Conservation (phyloP, 257 asterid genomes). For the Scutellaria barbata region DNA sequence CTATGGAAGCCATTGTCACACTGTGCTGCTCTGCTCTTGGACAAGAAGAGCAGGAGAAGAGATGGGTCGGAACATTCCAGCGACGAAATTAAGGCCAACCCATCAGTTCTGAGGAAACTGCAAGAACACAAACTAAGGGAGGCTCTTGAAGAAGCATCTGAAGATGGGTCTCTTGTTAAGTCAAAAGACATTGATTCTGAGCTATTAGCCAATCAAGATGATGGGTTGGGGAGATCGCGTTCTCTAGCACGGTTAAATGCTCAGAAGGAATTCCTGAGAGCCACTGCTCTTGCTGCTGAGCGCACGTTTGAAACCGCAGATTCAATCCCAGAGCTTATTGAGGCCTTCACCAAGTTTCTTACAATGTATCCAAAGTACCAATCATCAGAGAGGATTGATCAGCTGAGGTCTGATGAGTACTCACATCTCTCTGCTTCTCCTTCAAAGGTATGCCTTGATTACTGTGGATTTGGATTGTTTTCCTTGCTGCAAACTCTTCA, state of each 20-base stretch:
- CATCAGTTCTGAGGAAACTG: constrained; percentile 72
- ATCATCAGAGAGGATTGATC: constrained; percentile 86
- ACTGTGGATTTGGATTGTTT: constrained; percentile 97
- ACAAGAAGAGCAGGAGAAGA: constrained; percentile 87
- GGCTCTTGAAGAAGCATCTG: constrained; percentile 99
- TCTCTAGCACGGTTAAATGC: constrained; percentile 91
- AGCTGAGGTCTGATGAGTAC: constrained; percentile 83
- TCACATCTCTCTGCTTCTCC: constrained; percentile 67
- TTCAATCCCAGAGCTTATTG: constrained; percentile 66
- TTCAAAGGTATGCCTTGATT: constrained; percentile 93
- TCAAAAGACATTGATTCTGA: constrained; percentile 84
- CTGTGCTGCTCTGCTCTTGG: constrained; percentile 92
- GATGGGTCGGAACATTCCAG: constrained; percentile 64
- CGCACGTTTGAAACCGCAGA: constrained; percentile 68
- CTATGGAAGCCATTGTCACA: constrained; percentile 98
- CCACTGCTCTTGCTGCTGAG: constrained; percentile 95
- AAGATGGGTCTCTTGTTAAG: constrained; percentile 85
- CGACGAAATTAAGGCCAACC: constrained; percentile 67
- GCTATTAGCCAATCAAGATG: constrained; percentile 65
- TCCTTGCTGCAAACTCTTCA: constrained; percentile 92
- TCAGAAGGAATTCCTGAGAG: constrained; percentile 90
- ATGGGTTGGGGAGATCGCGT: constrained; percentile 80
- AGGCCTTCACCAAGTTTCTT: constrained; percentile 80
- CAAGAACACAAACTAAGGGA: constrained; percentile 91
- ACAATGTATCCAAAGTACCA: constrained; percentile 92